These are phyloP conservation scores for Corymbia citriodora DNA, from an alignment of 441 rosid genomes.

Conservation along the genomic window DNA sequence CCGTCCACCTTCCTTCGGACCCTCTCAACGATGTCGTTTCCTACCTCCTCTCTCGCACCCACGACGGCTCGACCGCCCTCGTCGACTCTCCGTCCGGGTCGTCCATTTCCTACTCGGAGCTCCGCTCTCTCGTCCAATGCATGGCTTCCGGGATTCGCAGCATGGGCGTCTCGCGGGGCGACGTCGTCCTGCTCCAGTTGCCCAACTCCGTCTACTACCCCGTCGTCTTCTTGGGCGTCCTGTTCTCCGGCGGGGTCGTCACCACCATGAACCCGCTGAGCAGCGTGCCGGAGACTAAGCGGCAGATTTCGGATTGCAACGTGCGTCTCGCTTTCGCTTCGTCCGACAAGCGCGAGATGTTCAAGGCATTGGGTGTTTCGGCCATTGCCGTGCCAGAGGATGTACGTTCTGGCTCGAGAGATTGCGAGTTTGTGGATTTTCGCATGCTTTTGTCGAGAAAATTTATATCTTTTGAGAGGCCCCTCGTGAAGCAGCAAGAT, in stretches of 20 bases:
- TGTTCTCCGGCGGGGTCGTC: constrained; percentile 59
- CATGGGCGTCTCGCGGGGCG: constrained; percentile 52
- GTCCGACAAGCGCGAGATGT: constrained; percentile 20
- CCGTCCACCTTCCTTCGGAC: constrained; percentile 41
- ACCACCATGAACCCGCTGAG: constrained; percentile 63
- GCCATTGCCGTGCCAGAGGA: constrained; percentile 50
- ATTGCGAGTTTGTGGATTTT: constrained; percentile 23
- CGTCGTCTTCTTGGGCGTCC: constrained; percentile 46
- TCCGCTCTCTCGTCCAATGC: constrained; percentile 38
- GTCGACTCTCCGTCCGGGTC: constrained; percentile 51
- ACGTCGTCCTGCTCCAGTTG: constrained; percentile 56
- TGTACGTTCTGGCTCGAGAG: constrained; percentile 7
- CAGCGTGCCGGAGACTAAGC: constrained; percentile 41
- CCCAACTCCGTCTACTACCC: constrained; percentile 77
- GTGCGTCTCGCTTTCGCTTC: constrained; percentile 41
- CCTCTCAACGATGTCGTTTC: constrained; percentile 58
- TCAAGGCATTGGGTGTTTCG: constrained; percentile 29
- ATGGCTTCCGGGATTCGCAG: constrained; percentile 51
- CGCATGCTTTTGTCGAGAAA: constrained; percentile 20
- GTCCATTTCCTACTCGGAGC: constrained; percentile 49
- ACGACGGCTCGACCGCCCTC: constrained; percentile 39
- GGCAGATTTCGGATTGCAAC: constrained; percentile 35
- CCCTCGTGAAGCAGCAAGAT: constrained; percentile 58
- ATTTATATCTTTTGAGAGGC: constrained; percentile 15
- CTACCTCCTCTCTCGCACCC: constrained; percentile 51